Conservation (phyloP, 768 basidiomycete genomes). For the Chalciporus pseudorubinellus region DNA sequence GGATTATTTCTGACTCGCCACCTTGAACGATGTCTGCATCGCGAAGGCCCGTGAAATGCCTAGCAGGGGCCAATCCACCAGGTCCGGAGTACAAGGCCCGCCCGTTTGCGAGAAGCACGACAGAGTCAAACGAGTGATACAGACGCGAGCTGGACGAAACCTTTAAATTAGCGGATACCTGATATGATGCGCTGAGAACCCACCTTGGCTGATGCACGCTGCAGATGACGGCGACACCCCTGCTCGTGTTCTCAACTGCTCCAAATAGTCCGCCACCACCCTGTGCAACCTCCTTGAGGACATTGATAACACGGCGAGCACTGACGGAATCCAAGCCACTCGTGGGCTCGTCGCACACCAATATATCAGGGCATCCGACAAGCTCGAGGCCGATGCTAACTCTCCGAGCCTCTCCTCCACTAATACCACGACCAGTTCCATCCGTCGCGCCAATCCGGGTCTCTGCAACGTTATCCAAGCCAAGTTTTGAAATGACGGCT, state of each 20-base stretch:
- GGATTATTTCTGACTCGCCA: slow-evolving; percentile 36
- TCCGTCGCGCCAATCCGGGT: slow-evolving; percentile 65
- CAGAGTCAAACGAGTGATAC: slow-evolving; percentile 81
- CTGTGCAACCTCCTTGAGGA: slow-evolving; percentile 74
- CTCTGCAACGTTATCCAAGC: slow-evolving; percentile 66
- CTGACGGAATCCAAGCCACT: slow-evolving; percentile 85
- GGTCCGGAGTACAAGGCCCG: slow-evolving; percentile 76
- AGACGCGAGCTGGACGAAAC: slow-evolving; percentile 58
- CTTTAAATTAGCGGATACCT: not conserved
- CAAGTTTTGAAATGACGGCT: slow-evolving; percentile 72
- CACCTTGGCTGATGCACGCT: slow-evolving; percentile 87
- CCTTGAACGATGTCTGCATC: slow-evolving; percentile 33
- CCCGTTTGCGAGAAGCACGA: slow-evolving; percentile 76
- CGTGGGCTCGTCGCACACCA: slow-evolving; percentile 88
- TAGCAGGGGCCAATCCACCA: slow-evolving; percentile 67
- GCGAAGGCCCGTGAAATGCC: slow-evolving; percentile 51
- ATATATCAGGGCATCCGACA: slow-evolving; percentile 77
- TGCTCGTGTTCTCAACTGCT: slow-evolving; percentile 33
- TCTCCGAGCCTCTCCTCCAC: slow-evolving; percentile 87
- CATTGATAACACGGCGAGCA: slow-evolving; percentile 73
- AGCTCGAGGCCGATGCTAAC: slow-evolving; percentile 91
- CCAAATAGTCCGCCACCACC: slow-evolving; percentile 28
- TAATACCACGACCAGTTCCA: slow-evolving; percentile 76
- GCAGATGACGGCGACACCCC: slow-evolving; percentile 79
- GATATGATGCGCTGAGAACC: slow-evolving; percentile 7